Conservation (phyloP, 2,329 filamentous ascomycete species). For the Beauveria sp. region DNA sequence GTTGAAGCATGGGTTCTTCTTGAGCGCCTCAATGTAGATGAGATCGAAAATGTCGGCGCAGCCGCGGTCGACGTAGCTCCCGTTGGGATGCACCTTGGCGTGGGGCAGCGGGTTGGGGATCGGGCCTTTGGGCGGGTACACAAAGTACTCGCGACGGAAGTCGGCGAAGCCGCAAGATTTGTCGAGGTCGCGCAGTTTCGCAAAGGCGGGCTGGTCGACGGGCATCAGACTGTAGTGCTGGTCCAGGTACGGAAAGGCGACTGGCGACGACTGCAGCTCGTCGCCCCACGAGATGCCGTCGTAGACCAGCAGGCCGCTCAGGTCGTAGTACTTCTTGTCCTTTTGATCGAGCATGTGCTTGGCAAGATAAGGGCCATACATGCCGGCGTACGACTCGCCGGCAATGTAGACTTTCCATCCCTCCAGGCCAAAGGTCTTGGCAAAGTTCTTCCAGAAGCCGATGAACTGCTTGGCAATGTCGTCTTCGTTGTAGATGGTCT, state of each 20-base stretch:
- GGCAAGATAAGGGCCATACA: slow-evolving; percentile 64
- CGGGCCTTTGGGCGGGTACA: slow-evolving; percentile 58
- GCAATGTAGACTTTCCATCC: slow-evolving; percentile 61
- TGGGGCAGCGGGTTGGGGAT: slow-evolving; percentile 45
- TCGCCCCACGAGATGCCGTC: slow-evolving; percentile 57
- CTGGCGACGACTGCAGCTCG: slow-evolving; percentile 34
- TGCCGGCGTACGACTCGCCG: slow-evolving; percentile 63
- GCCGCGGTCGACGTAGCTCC: slow-evolving; percentile 28
- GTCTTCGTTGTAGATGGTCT: slow-evolving; percentile 55
- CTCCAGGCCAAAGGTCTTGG: slow-evolving; percentile 56
- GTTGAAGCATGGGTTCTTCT: slow-evolving; percentile 71
- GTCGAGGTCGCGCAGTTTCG: slow-evolving; percentile 42
- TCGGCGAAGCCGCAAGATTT: slow-evolving; percentile 55
- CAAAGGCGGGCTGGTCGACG: slow-evolving; percentile 52
- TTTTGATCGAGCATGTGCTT: slow-evolving; percentile 63
- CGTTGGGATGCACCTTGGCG: slow-evolving; percentile 23
- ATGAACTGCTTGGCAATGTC: slow-evolving; percentile 61
- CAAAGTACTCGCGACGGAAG: slow-evolving; percentile 53
- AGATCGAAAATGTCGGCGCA: slow-evolving; percentile 51
- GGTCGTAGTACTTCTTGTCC: slow-evolving; percentile 58
- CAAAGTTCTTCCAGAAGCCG: slow-evolving; percentile 67
- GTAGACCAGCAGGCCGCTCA: slow-evolving; percentile 64
- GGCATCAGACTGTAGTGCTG: slow-evolving; percentile 53
- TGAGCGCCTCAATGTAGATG: slow-evolving; percentile 44
- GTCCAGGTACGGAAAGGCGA: slow-evolving; percentile 52